Evolutionary conservation across 192 early-diverging fungal species (phyloP).

Genomic region (Backusella sp.): DNA sequence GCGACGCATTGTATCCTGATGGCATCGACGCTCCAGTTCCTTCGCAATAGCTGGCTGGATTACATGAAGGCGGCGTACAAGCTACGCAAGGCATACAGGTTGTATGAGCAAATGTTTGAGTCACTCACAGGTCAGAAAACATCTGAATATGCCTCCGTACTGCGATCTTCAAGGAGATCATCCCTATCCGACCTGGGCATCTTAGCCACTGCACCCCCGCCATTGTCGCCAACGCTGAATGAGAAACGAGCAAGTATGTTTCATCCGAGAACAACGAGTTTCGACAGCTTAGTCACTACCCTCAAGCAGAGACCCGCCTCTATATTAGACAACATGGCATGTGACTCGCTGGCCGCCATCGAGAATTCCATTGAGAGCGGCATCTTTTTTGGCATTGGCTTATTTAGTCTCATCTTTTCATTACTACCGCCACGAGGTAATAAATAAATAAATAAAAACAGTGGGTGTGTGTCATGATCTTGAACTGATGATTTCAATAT

Average conservation of each 20-base stretch:
- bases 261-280: not conserved
- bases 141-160: slow-evolving; percentile 22
- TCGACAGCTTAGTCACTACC: not conserved
- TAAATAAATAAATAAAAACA: too few species aligned
- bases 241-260: slow-evolving; percentile 11
- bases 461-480: not conserved
- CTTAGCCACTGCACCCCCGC: slow-evolving; percentile 6
- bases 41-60: slow-evolving; percentile 34
- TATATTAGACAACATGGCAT: slow-evolving; percentile 1
- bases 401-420: slow-evolving; percentile 37
- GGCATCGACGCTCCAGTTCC: slow-evolving; percentile 37
- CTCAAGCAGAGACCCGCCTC: slow-evolving; percentile 6
- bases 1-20: slow-evolving; percentile 35
- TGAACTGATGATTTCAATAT: not conserved
- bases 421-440: slow-evolving; percentile 32
- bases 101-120: slow-evolving; percentile 38
- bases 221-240: not conserved
- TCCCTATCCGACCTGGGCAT: not conserved
- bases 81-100: slow-evolving; percentile 36
- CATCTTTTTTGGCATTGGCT: slow-evolving; percentile 32
- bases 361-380: slow-evolving; percentile 26
- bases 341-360: not conserved
- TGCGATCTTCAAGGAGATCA: not conserved
- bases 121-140: slow-evolving; percentile 29
- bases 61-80: slow-evolving; percentile 38